These are phyloP conservation scores for Trematosphaeria pertusa DNA, from an alignment of 2,329 filamentous ascomycete species.

Conservation along the genomic window DNA sequence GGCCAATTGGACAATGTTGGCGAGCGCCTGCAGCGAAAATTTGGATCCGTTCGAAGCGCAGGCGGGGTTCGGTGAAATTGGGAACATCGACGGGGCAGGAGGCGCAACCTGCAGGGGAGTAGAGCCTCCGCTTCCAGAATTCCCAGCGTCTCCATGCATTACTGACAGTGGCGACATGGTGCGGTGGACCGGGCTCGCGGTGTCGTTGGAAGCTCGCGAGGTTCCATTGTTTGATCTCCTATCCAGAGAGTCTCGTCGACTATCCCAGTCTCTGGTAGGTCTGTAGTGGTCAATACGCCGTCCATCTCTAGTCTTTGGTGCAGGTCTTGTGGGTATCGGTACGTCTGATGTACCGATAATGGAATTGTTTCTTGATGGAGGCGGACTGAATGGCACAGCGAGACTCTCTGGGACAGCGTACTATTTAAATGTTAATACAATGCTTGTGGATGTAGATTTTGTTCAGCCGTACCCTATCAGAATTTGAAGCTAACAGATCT, in stretches of 20 bases:
- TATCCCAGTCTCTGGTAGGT: constrained; percentile 6
- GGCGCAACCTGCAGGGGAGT: constrained; percentile 29
- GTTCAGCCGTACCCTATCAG: constrained; percentile 10
- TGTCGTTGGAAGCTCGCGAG: not conserved
- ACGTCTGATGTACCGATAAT: constrained; percentile 7
- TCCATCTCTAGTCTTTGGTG: constrained; percentile 11
- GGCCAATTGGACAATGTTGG: not conserved
- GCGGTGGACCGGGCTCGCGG: constrained; percentile 9
- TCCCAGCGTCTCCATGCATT: constrained; percentile 8
- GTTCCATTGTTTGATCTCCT: constrained; percentile 1
- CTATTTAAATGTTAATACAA: constrained; percentile 9
- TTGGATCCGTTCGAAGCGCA: not conserved
- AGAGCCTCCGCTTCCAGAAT: constrained; percentile 22
- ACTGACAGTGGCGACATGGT: constrained; percentile 14
- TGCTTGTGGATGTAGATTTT: not conserved
- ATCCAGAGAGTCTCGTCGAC: constrained; percentile 7
- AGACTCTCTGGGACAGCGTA: constrained; percentile 10
- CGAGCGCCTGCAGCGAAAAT: not conserved
- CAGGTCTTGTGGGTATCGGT: constrained; percentile 6
- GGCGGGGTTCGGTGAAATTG: constrained; percentile 1
- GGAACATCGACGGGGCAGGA: constrained; percentile 29
- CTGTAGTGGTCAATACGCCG: constrained; percentile 19
- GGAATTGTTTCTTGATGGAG: constrained; percentile 20
- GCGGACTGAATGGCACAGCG: constrained; percentile 6
- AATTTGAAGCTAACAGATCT: not conserved